phyloP scores from a whole-genome alignment of 495 filamentous ascomycete genomes.

The Xylaria venustula region DNA sequence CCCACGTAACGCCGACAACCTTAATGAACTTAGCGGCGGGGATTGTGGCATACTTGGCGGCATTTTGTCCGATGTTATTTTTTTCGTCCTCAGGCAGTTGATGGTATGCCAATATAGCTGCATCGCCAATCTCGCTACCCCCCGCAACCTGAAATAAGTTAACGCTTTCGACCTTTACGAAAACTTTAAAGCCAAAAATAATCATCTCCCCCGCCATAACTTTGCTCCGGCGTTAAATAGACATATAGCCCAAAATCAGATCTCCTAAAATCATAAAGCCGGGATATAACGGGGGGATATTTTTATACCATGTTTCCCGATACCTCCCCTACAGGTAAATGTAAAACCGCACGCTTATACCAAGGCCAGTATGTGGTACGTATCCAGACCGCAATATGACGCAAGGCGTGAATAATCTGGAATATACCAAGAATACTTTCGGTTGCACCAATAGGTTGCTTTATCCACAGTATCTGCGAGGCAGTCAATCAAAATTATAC shows the following conservation, averaged over 20 bases:
- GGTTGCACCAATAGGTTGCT: background rate
- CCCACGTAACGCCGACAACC: background rate
- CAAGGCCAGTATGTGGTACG: background rate
- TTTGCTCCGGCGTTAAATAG: background rate
- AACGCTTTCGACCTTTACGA: background rate
- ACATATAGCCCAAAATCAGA: background rate
- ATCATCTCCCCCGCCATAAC: background rate
- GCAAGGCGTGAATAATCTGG: background rate
- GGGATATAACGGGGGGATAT: background rate
- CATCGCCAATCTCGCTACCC: background rate
- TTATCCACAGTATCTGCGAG: background rate
- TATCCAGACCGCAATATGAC: background rate
- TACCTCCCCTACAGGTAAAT: background rate
- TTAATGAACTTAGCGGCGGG: background rate
- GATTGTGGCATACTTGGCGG: background rate
- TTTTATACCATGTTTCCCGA: too few relatives aligned
- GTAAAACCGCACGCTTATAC: background rate
- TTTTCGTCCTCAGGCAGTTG: background rate
- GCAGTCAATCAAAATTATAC: background rate
- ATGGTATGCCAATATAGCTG: background rate
- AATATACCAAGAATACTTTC: background rate
- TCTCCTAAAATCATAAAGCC: background rate
- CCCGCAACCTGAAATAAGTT: background rate
- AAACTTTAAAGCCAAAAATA: background rate
- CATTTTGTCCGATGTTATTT: background rate